Base-by-base conservation (phyloP, 192 early-diverging fungal genomes). In the Entophlyctis helioformis region DNA sequence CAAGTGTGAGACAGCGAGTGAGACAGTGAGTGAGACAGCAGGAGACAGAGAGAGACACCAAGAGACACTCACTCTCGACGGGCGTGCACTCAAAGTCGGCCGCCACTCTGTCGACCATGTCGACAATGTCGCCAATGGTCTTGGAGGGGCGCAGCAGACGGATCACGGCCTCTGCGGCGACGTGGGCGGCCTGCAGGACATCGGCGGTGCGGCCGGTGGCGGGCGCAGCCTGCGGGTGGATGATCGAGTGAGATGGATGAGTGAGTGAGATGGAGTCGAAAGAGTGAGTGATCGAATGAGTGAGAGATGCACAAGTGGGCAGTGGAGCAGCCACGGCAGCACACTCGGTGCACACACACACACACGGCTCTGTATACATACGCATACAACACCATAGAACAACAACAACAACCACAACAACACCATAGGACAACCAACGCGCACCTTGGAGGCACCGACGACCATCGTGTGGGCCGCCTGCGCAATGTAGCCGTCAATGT, bases 401-500 rank as follows among this genome's bases (percentile, higher is more conserved):
- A n/a, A n/a, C n/a, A n/a, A n/a, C n/a, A n/a, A n/a, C n/a, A n/a
- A n/a, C n/a, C n/a, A n/a, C n/a, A n/a, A n/a, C n/a, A n/a, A n/a
- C n/a, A 50, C 19, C 13, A 1, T 18, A 18, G 27, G 15, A 50
- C 15, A 50, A 50, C 22, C 2, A 11, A 9, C 22, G 11, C 48
- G 15, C 19, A 36, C 44, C 37, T 79, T 81, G 27, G 78, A 72
- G 40, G 87, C 74, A 51, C 93, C 93, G 29, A 91, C 76, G 48
- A 94, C 87, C 34, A 92, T 19, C 34, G 93, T 93, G 66, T 86
- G 78, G 29, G 83, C 93, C 19, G 76, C 81, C 53, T 88, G 80
- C 21, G 88, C 76, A 29, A 84, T 80, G 54, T 82, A 95, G 43
- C 93, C 93, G 59, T 97, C 93, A 37, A 97, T 76, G 50, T 95